These are phyloP conservation scores for Pseudocercospora vitis DNA, from an alignment of 2,329 filamentous ascomycete genomes.

Conservation along the genomic window DNA sequence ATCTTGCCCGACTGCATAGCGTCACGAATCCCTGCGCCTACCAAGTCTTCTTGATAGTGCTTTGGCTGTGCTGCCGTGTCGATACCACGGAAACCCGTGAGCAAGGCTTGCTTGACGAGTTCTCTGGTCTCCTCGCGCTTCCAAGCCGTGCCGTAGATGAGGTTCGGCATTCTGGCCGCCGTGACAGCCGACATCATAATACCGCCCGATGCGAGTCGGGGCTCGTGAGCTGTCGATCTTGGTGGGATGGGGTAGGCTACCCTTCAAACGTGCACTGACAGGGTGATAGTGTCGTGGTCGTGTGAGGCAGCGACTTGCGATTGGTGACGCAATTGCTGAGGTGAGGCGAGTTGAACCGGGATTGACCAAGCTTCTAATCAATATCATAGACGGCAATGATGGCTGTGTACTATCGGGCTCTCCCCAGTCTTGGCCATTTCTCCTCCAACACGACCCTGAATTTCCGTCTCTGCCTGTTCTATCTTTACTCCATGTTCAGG, in stretches of 20 bases:
- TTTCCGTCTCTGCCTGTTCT: neutral
- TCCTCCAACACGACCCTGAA: neutral
- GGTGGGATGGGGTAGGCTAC: constrained; percentile 9
- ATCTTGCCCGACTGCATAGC: constrained; percentile 60
- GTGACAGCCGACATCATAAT: constrained; percentile 19
- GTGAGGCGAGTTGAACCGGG: constrained; percentile 1
- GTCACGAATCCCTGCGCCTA: constrained; percentile 65
- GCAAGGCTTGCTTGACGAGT: constrained; percentile 68
- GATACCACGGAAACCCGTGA: constrained; percentile 68
- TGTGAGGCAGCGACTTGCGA: constrained; percentile 1
- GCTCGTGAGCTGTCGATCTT: constrained; percentile 6
- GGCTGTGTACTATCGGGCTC: neutral
- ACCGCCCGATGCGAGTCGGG: constrained; percentile 6
- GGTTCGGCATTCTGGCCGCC: constrained; percentile 39
- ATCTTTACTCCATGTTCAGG: neutral
- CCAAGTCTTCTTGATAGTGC: constrained; percentile 73
- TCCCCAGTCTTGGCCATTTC: constrained; percentile 3
- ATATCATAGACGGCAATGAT: constrained; percentile 2
- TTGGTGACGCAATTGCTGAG: neutral
- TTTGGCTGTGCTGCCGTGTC: constrained; percentile 74
- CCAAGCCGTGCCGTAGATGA: constrained; percentile 84
- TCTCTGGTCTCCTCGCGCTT: constrained; percentile 68
- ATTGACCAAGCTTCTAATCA: neutral
- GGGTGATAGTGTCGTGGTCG: constrained; percentile 6
- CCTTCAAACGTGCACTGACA: constrained; percentile 20